Conservation (phyloP, 2,329 filamentous ascomycete genomes). For the Penicillium sp. region DNA sequence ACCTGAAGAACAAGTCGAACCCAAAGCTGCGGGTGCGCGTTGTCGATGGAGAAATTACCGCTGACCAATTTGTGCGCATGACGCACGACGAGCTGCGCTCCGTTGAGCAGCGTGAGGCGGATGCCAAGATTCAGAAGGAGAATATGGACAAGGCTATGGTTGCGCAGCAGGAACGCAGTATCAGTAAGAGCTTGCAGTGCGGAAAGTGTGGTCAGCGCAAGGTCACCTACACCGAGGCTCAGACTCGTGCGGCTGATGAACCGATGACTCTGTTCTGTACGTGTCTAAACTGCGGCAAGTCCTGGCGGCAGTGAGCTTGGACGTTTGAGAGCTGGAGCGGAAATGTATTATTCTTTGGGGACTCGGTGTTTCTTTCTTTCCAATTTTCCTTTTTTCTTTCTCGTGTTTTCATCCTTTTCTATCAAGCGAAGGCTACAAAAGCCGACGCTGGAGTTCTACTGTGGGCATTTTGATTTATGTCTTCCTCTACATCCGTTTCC, state of each 20-base stretch:
- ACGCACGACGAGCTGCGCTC: constrained; percentile 87
- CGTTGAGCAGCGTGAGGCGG: constrained; percentile 72
- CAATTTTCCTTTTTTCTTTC: neutral
- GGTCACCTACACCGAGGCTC: constrained; percentile 93
- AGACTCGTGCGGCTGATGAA: constrained; percentile 93
- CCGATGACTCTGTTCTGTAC: constrained; percentile 58
- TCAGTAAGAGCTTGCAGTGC: constrained; percentile 83
- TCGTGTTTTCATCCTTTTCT: constrained; percentile 2
- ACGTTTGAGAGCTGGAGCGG: neutral
- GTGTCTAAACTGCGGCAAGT: constrained; percentile 49
- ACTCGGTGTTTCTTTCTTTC: constrained; percentile 11
- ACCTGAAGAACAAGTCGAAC: constrained; percentile 91
- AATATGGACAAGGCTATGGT: constrained; percentile 98
- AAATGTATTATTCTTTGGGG: constrained; percentile 18
- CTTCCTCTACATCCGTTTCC: neutral
- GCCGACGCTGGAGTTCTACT: constrained; percentile 12
- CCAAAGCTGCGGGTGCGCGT: constrained; percentile 72
- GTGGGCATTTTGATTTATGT: neutral
- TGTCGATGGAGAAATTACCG: constrained; percentile 67
- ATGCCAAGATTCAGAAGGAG: constrained; percentile 75
- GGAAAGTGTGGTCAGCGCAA: constrained; percentile 89
- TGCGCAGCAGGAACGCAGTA: constrained; percentile 84
- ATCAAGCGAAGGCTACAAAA: neutral
- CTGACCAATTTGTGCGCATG: constrained; percentile 80
- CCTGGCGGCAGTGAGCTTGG: constrained; percentile 42